These are phyloP conservation scores for Raddia distichophylla DNA, from an alignment of 176 grass and related monocot species.

Conservation along the genomic window DNA sequence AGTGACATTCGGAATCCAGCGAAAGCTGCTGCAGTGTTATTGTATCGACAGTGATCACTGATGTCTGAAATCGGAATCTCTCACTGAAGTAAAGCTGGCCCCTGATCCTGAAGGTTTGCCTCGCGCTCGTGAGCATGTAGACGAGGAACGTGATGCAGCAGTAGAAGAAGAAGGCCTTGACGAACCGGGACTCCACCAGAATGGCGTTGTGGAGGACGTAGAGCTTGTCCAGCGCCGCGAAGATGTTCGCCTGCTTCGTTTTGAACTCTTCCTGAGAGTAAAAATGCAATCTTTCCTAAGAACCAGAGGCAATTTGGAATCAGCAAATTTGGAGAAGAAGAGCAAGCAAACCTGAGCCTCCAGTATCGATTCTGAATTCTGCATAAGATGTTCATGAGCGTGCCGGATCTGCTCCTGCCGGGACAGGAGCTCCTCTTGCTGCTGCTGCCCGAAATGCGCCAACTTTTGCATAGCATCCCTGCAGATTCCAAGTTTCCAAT, in stretches of 20 bases:
- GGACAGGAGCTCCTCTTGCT: slow-evolving; percentile 61
- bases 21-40: not conserved
- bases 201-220: slow-evolving; percentile 61
- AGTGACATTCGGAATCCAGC: not conserved
- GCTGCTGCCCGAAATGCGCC: slow-evolving; percentile 55
- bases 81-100: slow-evolving; percentile 68
- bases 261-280: slow-evolving; percentile 69
- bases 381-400: slow-evolving; percentile 55
- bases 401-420: slow-evolving; percentile 66
- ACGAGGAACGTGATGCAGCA: slow-evolving; percentile 64
- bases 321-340: not conserved
- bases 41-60: not conserved
- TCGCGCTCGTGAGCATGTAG: slow-evolving; percentile 84
- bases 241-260: slow-evolving; percentile 70
- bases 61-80: not conserved
- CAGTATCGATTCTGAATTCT: slow-evolving; percentile 64
- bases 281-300: not conserved
- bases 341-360: slow-evolving; percentile 47
- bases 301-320: not conserved
- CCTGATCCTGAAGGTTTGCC: slow-evolving; percentile 66
- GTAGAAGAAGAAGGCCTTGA: slow-evolving; percentile 87
- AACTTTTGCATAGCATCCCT: slow-evolving; percentile 58
- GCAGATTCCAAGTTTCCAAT: not conserved
- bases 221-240: slow-evolving; percentile 75
- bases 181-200: slow-evolving; percentile 66